Conservation (phyloP, 1,139 yeast species). For the Taphrina deformans region DNA sequence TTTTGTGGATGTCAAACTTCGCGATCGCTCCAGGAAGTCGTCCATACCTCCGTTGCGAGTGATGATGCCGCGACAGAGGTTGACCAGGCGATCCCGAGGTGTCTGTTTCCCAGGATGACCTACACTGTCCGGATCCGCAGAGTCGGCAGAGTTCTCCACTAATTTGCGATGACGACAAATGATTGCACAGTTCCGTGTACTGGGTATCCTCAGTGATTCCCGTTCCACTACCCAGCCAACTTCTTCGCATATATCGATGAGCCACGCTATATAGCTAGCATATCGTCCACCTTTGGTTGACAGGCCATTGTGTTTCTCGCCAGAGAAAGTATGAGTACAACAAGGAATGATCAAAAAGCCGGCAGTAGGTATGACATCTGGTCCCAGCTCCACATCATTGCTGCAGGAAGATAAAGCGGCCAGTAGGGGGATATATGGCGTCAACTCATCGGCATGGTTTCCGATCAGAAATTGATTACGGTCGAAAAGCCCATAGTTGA, state of each 20-base stretch:
- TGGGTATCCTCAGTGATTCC: constrained; percentile 89
- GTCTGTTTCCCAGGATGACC: neutral
- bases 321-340: constrained; percentile 84
- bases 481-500: constrained; percentile 60
- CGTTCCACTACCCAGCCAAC: constrained; percentile 84
- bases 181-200: constrained; percentile 89
- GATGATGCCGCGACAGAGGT: constrained; percentile 49
- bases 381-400: neutral
- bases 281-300: constrained; percentile 48
- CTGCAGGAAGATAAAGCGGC: constrained; percentile 20
- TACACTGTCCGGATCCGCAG: neutral
- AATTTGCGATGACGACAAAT: constrained; percentile 55
- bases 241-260: constrained; percentile 61
- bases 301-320: constrained; percentile 70
- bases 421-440: constrained; percentile 90
- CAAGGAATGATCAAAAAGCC: constrained; percentile 86
- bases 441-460: constrained; percentile 91
- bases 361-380: constrained; percentile 58
- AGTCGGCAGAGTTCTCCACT: neutral
- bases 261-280: constrained; percentile 59
- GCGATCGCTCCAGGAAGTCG: constrained; percentile 80
- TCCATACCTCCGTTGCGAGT: constrained; percentile 83
- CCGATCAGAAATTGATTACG: constrained; percentile 79
- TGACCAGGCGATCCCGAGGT: neutral
- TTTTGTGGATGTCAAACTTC: constrained; percentile 55